phyloP scores from a whole-genome alignment of 768 basidiomycete species.

The Udeniomyces megalosporus region DNA sequence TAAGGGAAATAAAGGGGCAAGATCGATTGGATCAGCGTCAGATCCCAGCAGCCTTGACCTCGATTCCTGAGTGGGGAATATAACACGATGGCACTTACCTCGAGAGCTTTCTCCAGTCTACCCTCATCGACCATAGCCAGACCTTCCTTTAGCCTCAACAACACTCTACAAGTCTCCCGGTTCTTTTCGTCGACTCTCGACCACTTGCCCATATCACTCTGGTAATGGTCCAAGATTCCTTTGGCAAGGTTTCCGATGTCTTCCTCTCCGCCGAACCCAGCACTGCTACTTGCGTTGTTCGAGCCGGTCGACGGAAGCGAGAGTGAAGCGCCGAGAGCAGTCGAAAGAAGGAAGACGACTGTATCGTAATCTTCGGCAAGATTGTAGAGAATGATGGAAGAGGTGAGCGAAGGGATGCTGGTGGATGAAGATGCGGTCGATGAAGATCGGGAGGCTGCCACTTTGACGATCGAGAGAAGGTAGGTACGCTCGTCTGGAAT shows the following conservation, averaged over 20 bases:
- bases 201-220: constrained; percentile 46
- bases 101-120: constrained; percentile 58
- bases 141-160: constrained; percentile 68
- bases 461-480: constrained; percentile 64
- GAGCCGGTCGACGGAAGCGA: constrained; percentile 35
- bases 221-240: constrained; percentile 55
- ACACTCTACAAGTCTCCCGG: constrained; percentile 37
- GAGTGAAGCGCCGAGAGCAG: constrained; percentile 69
- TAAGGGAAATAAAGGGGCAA: neutral
- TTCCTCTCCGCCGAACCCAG: constrained; percentile 53
- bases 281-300: constrained; percentile 38
- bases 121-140: constrained; percentile 57
- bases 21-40: neutral
- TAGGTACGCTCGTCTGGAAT: constrained; percentile 49
- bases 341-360: constrained; percentile 72
- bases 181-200: constrained; percentile 48
- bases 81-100: constrained; percentile 38
- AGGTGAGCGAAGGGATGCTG: constrained; percentile 40
- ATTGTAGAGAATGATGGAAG: constrained; percentile 91
- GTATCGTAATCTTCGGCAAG: constrained; percentile 79
- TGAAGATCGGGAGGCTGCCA: constrained; percentile 65
- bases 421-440: constrained; percentile 41
- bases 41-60: too few species aligned
- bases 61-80: neutral
- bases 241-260: constrained; percentile 22